Percentiles rank a stretch among this genome's conserved stretches.
These are phyloP conservation scores for Candida ascalaphidarum DNA, from an alignment of 805 yeast species.

Conservation along the genomic window DNA sequence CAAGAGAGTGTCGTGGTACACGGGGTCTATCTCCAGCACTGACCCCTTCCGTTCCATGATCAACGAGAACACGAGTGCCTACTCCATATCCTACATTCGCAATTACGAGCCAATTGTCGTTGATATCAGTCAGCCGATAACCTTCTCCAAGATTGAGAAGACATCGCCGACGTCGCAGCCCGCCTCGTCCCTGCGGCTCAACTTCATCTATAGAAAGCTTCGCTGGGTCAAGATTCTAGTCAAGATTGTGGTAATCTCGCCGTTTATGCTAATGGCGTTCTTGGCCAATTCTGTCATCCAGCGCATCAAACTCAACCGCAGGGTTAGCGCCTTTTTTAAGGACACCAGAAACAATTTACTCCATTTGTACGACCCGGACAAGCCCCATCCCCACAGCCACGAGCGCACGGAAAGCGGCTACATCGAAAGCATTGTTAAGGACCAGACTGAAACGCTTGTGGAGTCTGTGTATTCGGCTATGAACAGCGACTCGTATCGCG, in stretches of 20 bases:
- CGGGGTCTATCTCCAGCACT: slow-evolving; percentile 56
- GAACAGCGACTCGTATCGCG: slow-evolving; percentile 22
- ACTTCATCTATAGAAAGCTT: not conserved
- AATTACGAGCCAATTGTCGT: slow-evolving; percentile 52
- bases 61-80: slow-evolving; percentile 26
- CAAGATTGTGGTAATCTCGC: slow-evolving; percentile 35
- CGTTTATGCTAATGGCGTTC: slow-evolving; percentile 57
- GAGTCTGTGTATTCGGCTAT: slow-evolving; percentile 58
- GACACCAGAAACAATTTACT: slow-evolving; percentile 17
- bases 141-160: slow-evolving; percentile 6
- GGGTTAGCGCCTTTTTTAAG: slow-evolving; percentile 19
- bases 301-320: slow-evolving; percentile 17
- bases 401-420: not conserved
- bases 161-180: not conserved
- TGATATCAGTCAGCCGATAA: slow-evolving; percentile 40
- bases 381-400: too few relatives aligned
- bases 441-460: slow-evolving; percentile 55
- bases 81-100: slow-evolving; percentile 35
- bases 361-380: slow-evolving; percentile 18
- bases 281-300: slow-evolving; percentile 33
- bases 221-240: not conserved
- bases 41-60: slow-evolving; percentile 55
- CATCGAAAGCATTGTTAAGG: slow-evolving; percentile 31
- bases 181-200: not conserved
- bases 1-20: slow-evolving; percentile 79